These are phyloP conservation scores for Rhodamnia argentea DNA, from an alignment of 345 rosid species.

Conservation along the genomic window DNA sequence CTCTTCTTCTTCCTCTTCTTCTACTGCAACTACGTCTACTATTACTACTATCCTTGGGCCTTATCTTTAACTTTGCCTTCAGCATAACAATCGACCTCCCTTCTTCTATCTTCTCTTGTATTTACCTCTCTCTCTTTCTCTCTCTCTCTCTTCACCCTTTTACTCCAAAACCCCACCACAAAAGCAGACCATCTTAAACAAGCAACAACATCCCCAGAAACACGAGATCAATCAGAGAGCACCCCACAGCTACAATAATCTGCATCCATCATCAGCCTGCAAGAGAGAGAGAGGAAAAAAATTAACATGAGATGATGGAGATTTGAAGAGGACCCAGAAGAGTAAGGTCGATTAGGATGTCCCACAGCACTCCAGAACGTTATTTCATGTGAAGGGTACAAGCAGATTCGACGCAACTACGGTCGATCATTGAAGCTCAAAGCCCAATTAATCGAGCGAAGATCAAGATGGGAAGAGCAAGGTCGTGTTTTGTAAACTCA, in stretches of 20 bases:
- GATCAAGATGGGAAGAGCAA: neutral
- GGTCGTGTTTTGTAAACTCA: neutral
- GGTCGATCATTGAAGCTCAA: neutral
- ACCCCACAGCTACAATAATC: constrained; percentile 18
- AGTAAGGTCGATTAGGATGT: neutral
- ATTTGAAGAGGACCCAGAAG: constrained; percentile 2
- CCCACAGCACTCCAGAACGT: constrained; percentile 12
- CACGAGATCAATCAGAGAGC: constrained; percentile 5
- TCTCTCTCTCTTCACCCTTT: neutral
- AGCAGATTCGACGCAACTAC: neutral
- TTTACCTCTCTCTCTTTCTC: neutral
- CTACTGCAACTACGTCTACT: neutral
- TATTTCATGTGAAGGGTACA: constrained; percentile 43
- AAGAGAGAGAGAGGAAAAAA: constrained; percentile 5
- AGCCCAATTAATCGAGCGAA: neutral
- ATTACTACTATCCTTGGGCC: constrained; percentile 7
- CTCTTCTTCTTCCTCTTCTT: constrained; percentile 20
- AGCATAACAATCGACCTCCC: constrained; percentile 32
- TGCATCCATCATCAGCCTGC: constrained; percentile 44
- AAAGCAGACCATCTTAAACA: constrained; percentile 1
- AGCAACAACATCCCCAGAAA: constrained; percentile 2
- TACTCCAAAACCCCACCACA: constrained; percentile 18
- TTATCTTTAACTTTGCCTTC: constrained; percentile 47
- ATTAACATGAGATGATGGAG: constrained; percentile 14
- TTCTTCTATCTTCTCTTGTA: neutral